phyloP scores from a whole-genome alignment of 1,284 basidiomycete species.

The Papiliotrema laurentii region DNA sequence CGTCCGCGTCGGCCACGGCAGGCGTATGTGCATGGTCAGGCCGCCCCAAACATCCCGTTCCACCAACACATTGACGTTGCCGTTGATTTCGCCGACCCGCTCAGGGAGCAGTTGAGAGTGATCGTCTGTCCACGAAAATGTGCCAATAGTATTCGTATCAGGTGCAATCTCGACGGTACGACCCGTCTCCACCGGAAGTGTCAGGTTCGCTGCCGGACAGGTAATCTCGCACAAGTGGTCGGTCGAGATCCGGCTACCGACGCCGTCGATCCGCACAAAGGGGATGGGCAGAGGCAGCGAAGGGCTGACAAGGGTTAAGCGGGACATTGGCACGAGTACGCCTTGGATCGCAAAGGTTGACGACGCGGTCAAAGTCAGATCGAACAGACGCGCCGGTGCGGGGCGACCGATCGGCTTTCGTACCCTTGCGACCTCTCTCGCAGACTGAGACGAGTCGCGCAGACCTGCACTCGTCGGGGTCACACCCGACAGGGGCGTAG shows the following conservation, averaged over 20 bases:
- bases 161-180: not conserved
- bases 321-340: slow-evolving; percentile 22
- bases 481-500: slow-evolving; percentile 3
- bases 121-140: not conserved
- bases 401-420: not conserved
- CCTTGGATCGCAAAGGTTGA: slow-evolving; percentile 14
- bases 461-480: not conserved
- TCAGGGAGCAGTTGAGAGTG: slow-evolving; percentile 5
- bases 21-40: slow-evolving; percentile 13
- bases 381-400: slow-evolving; percentile 13
- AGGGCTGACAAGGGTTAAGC: slow-evolving; percentile 21
- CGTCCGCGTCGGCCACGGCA: slow-evolving; percentile 22
- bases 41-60: slow-evolving; percentile 22
- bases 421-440: not conserved
- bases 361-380: slow-evolving; percentile 18
- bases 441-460: not conserved
- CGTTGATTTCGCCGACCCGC: slow-evolving; percentile 8
- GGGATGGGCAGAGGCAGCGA: slow-evolving; percentile 23
- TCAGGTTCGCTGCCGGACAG: no score
- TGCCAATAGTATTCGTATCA: not conserved
- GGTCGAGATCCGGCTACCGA: no score
- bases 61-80: slow-evolving; percentile 19
- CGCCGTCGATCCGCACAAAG: slow-evolving; percentile 18
- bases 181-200: no score
- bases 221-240: no score